phyloP scores from a whole-genome alignment of 805 yeast genomes.

The Nakazawaea populi region DNA sequence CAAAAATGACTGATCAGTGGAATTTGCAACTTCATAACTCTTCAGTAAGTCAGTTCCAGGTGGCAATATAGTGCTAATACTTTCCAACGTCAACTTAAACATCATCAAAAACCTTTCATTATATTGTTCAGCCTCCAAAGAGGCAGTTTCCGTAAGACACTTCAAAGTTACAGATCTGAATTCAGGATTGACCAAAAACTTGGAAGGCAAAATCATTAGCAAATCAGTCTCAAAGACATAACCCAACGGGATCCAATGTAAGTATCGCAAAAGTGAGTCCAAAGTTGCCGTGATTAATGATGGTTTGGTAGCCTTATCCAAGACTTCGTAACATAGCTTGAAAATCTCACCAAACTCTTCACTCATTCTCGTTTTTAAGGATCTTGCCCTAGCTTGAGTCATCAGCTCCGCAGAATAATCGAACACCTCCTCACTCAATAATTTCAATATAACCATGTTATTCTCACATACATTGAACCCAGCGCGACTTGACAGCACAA shows the following conservation, averaged over 20 bases:
- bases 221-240: constrained; percentile 86
- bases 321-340: constrained; percentile 86
- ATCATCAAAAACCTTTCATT: constrained; percentile 56
- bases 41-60: constrained; percentile 62
- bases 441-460: constrained; percentile 86
- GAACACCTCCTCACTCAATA: constrained; percentile 92
- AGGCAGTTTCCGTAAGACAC: constrained; percentile 88
- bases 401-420: constrained; percentile 93
- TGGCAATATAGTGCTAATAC: constrained; percentile 65
- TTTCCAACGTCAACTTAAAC: constrained; percentile 71
- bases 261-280: constrained; percentile 73
- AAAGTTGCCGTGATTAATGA: constrained; percentile 81
- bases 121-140: constrained; percentile 51
- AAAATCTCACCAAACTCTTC: constrained; percentile 91
- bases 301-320: constrained; percentile 83
- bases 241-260: constrained; percentile 92
- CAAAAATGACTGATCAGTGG: constrained; percentile 86
- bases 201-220: constrained; percentile 62
- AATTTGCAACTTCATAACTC: constrained; percentile 68
- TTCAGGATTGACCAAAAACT: constrained; percentile 71
- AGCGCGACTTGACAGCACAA: constrained; percentile 76
- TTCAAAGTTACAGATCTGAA: constrained; percentile 83
- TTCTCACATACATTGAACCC: constrained; percentile 94
- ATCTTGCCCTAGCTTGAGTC: constrained; percentile 91
- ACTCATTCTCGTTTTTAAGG: constrained; percentile 76